Evolutionary conservation across 768 basidiomycete genomes (phyloP).

Genomic region (Glaciozyma martinii): DNA sequence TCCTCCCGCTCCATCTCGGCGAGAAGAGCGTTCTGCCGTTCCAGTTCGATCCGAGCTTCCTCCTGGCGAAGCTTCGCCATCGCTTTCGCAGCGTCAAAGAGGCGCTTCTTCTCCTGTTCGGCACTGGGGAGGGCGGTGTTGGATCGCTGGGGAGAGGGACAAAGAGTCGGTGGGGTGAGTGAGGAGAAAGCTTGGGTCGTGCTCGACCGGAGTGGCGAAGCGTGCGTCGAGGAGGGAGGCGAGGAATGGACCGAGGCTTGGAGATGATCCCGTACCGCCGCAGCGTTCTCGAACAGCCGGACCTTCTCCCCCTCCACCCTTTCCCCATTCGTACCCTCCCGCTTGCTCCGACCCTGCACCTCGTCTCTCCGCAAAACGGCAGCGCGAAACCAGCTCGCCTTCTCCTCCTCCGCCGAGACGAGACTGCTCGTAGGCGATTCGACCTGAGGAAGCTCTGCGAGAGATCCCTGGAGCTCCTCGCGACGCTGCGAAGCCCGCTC

Average conservation of each 20-base stretch:
- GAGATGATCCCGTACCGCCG: too few species aligned
- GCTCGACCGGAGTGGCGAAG: too few species aligned
- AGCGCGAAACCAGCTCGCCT: not conserved
- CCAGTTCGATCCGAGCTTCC: conserved; percentile 20
- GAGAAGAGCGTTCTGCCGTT: conserved; percentile 11
- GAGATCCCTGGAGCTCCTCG: not conserved
- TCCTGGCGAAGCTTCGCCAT: conserved; percentile 9
- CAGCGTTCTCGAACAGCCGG: too few species aligned
- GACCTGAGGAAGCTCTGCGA: not conserved
- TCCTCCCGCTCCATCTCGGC: conserved; percentile 17
- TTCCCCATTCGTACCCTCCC: too few species aligned
- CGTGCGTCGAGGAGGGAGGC: too few species aligned
- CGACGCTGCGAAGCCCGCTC: conserved; percentile 12
- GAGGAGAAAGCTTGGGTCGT: too few species aligned
- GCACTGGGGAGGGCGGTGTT: conserved; percentile 13
- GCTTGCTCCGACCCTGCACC: too few species aligned
- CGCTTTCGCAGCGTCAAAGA: conserved; percentile 24
- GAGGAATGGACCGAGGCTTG: too few species aligned
- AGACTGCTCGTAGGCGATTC: not conserved
- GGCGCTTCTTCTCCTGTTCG: conserved; percentile 20
- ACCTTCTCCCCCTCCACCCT: too few species aligned
- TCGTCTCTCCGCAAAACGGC: too few species aligned
- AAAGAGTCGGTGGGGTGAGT: too few species aligned
- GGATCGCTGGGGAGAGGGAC: not conserved
- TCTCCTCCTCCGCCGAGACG: not conserved